Conservation (phyloP, 2,329 filamentous ascomycete species). For the Orbilia javanica region DNA sequence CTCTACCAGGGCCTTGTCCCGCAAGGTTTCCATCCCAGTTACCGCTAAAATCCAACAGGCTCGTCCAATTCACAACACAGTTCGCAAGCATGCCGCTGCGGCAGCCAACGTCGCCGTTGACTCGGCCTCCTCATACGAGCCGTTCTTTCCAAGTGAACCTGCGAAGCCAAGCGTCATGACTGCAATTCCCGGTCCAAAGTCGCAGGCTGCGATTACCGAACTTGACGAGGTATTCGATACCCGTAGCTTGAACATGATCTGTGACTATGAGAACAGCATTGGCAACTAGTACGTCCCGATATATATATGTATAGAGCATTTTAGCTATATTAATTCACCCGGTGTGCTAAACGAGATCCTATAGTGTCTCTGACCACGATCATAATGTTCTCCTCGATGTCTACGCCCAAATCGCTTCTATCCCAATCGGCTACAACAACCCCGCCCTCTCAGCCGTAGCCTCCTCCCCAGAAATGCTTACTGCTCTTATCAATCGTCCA, state of each 20-base stretch:
- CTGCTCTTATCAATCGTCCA: conserved; percentile 85
- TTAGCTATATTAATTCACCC: neutral
- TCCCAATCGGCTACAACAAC: conserved; percentile 94
- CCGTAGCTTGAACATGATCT: conserved; percentile 70
- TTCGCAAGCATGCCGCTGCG: conserved; percentile 34
- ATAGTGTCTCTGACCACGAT: conserved; percentile 54
- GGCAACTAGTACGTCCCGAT: conserved; percentile 67
- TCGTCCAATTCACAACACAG: conserved; percentile 55
- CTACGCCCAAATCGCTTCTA: conserved; percentile 92
- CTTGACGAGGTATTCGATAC: conserved; percentile 70
- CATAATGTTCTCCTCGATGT: conserved; percentile 65
- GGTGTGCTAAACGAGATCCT: conserved; percentile 4
- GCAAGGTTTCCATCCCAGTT: conserved; percentile 26
- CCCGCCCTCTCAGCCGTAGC: conserved; percentile 78
- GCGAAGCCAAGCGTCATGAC: conserved; percentile 62
- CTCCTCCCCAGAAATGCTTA: conserved; percentile 81
- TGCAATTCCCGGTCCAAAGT: conserved; percentile 65
- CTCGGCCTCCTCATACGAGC: conserved; percentile 52
- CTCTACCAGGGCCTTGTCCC: conserved; percentile 50
- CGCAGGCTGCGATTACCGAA: conserved; percentile 65
- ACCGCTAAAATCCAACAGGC: conserved; percentile 48
- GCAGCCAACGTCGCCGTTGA: conserved; percentile 56
- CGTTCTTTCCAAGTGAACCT: conserved; percentile 61
- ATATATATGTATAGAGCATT: neutral
- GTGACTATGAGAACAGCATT: conserved; percentile 70